Conservation (phyloP, 169 alveolate genomes). For the Plasmodium cynomolgi region DNA sequence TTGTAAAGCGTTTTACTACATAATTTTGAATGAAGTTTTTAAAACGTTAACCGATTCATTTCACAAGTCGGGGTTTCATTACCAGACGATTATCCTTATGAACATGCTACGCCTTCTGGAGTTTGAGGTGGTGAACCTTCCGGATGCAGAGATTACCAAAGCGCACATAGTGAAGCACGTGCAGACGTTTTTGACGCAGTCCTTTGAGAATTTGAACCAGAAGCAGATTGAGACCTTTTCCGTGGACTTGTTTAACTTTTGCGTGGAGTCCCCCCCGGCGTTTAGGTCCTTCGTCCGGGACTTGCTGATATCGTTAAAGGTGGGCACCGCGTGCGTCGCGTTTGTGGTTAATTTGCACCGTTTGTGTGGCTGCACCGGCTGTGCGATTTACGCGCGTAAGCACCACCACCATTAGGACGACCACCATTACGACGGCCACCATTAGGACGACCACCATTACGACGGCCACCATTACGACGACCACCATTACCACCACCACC, state of each 20-base stretch:
- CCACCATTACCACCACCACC: not conserved
- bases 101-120: conserved; percentile 81
- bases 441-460: not conserved
- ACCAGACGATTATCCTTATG: conserved; percentile 88
- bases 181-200: conserved; percentile 76
- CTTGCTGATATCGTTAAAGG: conserved; percentile 78
- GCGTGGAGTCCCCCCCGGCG: conserved; percentile 77
- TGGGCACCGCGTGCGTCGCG: not conserved
- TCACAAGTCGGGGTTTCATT: conserved; percentile 92
- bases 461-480: too few species aligned
- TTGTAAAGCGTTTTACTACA: conserved; percentile 88
- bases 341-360: not conserved
- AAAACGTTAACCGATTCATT: conserved; percentile 92
- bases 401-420: not conserved
- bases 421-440: not conserved
- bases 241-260: conserved; percentile 79
- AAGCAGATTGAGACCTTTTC: conserved; percentile 81
- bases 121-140: conserved; percentile 79
- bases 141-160: conserved; percentile 76
- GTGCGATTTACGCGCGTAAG: not conserved
- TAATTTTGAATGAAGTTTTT: conserved; percentile 89
- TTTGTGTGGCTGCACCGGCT: not conserved
- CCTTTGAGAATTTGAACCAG: conserved; percentile 79
- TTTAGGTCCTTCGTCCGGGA: conserved; percentile 77
- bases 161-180: conserved; percentile 80